Evolutionary conservation across 805 yeast species (phyloP).

Genomic region (Wickerhamiella cacticola): DNA sequence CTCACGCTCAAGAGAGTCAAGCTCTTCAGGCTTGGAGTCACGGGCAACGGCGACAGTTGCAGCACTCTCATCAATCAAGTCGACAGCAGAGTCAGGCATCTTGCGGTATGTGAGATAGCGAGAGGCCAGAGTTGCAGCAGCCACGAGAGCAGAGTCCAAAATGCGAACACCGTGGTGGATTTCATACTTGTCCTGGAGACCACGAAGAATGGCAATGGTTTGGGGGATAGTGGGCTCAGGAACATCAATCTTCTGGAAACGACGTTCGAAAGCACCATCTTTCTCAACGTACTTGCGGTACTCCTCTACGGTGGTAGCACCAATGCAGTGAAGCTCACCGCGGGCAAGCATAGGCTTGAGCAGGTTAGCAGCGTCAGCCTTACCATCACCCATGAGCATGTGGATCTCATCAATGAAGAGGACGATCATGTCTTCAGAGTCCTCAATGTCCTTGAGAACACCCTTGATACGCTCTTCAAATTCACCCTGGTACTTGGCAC

Average conservation of each 20-base stretch:
- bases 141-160: slow-evolving; percentile 82
- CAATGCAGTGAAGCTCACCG: slow-evolving; percentile 92
- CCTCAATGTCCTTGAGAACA: slow-evolving; percentile 85
- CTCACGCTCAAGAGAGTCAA: slow-evolving; percentile 87
- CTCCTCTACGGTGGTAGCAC: slow-evolving; percentile 94
- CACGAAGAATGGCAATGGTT: slow-evolving; percentile 92
- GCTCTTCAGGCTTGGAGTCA: slow-evolving; percentile 94
- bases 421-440: slow-evolving; percentile 72
- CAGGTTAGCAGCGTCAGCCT: slow-evolving; percentile 91
- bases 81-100: slow-evolving; percentile 94
- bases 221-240: slow-evolving; percentile 86
- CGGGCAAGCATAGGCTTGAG: slow-evolving; percentile 96
- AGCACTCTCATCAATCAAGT: slow-evolving; percentile 88
- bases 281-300: slow-evolving; percentile 86
- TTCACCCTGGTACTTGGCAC: slow-evolving; percentile 98
- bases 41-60: slow-evolving; percentile 97
- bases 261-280: slow-evolving; percentile 97
- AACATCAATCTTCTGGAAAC: slow-evolving; percentile 95
- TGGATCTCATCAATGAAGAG: slow-evolving; percentile 96
- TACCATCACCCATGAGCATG: slow-evolving; percentile 99
- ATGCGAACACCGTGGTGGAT: slow-evolving; percentile 97
- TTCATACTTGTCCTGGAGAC: slow-evolving; percentile 88
- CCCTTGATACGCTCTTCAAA: slow-evolving; percentile 97
- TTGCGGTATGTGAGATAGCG: slow-evolving; percentile 90
- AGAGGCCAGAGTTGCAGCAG: slow-evolving; percentile 90